Evolutionary conservation across 2,329 filamentous ascomycete genomes (phyloP), one percentile per base, ranked within the genome.

Genomic region (Emergomyces orientalis): DNA sequence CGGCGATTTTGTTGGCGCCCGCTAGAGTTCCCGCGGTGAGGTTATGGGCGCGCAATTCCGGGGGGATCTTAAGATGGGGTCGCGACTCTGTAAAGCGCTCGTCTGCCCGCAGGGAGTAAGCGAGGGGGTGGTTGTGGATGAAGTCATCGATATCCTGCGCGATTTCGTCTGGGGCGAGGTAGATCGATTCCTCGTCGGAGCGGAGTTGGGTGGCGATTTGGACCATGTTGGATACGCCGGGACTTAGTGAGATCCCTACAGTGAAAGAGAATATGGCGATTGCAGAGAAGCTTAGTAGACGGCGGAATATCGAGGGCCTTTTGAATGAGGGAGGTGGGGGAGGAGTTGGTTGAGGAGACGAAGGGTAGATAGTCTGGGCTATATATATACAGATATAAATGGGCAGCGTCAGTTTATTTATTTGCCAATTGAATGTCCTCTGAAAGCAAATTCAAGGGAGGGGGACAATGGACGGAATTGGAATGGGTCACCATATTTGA

Each of bases 61-160:
- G 79, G 0, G 93, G 91, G 71, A 97, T 88, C 76, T 92, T 94
- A 73, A 97, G 79, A 73, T 96, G 91, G 13, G 93, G 93, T 49
- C 94, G 84, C 41, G 88, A 88, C 74, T 96, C 91, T 41, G 79
- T 82, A 74, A 88, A 88, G 32, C 84, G 83, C 0, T 86, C 79
- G 69, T 89, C 82, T 22, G 76, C 75, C 56, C 92, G 87, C 59
- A 97, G 80, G 51, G 83, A 79, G n/a, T 80, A 73, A 4, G 88
- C 82, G n/a, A 96, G 74, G 0, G 90, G 88, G 77, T 94, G 91
- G 55, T 80, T 83, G 71, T 86, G 84, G 74, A 97, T 90, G 71
- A 84, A 83, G 9, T 85, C 80, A 67, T 97, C 88, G 69, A 95
- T 84, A 65, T 84, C 81, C 66, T 73, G 76, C 58, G 77, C 76